These are phyloP conservation scores for Alnus glutinosa DNA, from an alignment of 306 rosid genomes.

Conservation along the genomic window DNA sequence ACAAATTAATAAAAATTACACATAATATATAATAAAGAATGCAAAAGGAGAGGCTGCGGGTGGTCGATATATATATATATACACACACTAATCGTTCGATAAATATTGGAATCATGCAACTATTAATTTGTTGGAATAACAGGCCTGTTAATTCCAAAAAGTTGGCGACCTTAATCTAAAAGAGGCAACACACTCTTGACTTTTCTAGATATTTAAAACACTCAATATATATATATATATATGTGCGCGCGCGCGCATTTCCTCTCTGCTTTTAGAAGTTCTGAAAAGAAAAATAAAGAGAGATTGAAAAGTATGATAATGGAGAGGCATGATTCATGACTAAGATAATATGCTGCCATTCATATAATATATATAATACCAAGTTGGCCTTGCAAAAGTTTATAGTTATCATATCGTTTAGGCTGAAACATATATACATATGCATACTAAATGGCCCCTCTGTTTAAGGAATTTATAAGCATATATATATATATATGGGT, in stretches of 20 bases:
- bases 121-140: neutral
- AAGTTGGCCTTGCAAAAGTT: too few relatives aligned
- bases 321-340: neutral
- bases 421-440: too few relatives aligned
- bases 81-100: neutral
- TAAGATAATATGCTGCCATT: too few relatives aligned
- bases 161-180: neutral
- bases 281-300: neutral
- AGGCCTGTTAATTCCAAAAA: neutral
- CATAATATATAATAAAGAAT: neutral
- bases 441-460: too few relatives aligned
- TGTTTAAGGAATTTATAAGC: too few relatives aligned
- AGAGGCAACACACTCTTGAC: neutral
- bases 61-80: neutral
- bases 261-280: neutral
- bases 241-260: too few relatives aligned
- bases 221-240: neutral
- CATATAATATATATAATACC: too few relatives aligned
- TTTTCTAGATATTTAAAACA: neutral
- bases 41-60: neutral
- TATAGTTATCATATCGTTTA: too few relatives aligned
- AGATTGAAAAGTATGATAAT: neutral
- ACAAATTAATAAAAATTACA: neutral
- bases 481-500: too few relatives aligned
- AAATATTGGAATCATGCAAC: neutral